phyloP scores from a whole-genome alignment of 345 rosid species.

The Salix brachista region DNA sequence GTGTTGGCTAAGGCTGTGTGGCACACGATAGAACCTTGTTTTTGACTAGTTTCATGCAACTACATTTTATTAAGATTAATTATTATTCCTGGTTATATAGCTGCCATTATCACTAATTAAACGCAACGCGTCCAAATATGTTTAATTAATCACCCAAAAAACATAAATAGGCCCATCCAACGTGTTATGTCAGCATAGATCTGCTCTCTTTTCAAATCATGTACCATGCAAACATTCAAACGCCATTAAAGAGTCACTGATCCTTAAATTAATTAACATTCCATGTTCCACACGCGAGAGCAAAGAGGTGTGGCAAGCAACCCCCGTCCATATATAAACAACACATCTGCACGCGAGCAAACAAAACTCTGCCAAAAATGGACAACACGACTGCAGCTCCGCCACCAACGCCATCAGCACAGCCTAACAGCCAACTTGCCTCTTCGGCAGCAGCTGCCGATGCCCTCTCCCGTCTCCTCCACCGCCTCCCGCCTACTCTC shows the following conservation, averaged over 20 bases:
- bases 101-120: no score
- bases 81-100: no score
- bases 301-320: background rate
- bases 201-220: background rate
- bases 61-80: background rate
- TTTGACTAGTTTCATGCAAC: background rate
- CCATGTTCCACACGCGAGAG: background rate
- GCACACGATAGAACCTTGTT: background rate
- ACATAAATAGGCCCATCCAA: background rate
- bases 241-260: background rate
- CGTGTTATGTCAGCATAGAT: background rate
- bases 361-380: conserved; percentile 33
- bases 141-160: no score
- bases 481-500: conserved; percentile 73
- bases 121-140: no score
- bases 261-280: no score
- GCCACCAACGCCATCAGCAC: conserved; percentile 74
- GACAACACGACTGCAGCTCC: conserved; percentile 65
- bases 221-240: background rate
- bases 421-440: conserved; percentile 27
- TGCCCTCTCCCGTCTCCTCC: conserved; percentile 59
- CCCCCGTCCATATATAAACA: background rate
- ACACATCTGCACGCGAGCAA: conserved; percentile 19
- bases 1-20: background rate
- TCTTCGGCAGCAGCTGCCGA: conserved; percentile 44